Base-by-base conservation (phyloP, 805 yeast species). In the Metschnikowia gruessii region DNA sequence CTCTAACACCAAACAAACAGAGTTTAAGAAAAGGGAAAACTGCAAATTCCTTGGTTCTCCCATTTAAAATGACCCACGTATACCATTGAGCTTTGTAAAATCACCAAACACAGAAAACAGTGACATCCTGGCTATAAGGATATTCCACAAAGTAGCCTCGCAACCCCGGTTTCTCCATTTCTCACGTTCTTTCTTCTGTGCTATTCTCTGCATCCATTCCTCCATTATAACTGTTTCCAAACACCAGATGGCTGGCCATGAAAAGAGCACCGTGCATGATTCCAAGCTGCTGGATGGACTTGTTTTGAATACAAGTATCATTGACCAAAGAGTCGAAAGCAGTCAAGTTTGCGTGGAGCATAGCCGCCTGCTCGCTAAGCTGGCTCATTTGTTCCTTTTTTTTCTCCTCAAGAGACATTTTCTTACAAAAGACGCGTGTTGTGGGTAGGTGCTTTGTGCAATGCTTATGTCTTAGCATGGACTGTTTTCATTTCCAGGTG, bases 231-330 rank as follows among this genome's bases (percentile, higher is more conserved):
- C 8, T 30, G 17, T 17, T 33, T 30, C 68, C 75, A 52, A 69
- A 70, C 16, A 70, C 75, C 4, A 65, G 60, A 52, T 69, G 70
- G 51, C 72, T 63, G 11, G 75, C 75, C 74, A 69, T 69, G 47
- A 70, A 69, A 49, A 81, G 62, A 11, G 79, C 64, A 2, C 83
- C 84, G 50, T 81, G 86, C 56, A 78, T 66, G 40, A 77, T 69
- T 3, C 85, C 87, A 33, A 82, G 61, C 46, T 71, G 68, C 54
- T 77, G 74, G 29, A 82, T 77, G 19, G 72, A 65, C 47, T 74
- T 70, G 32, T 76, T 80, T 54, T 82, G 87, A 18, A 70, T 68
- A 8, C 76, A 63, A 3, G 85, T 77, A 9, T 76, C 75, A 33
- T 69, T 66, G 28, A 82, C 59, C 47, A 80, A 61, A 45, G 68